phyloP scores from a whole-genome alignment of 805 yeast species.

The Saitoella complicata region DNA sequence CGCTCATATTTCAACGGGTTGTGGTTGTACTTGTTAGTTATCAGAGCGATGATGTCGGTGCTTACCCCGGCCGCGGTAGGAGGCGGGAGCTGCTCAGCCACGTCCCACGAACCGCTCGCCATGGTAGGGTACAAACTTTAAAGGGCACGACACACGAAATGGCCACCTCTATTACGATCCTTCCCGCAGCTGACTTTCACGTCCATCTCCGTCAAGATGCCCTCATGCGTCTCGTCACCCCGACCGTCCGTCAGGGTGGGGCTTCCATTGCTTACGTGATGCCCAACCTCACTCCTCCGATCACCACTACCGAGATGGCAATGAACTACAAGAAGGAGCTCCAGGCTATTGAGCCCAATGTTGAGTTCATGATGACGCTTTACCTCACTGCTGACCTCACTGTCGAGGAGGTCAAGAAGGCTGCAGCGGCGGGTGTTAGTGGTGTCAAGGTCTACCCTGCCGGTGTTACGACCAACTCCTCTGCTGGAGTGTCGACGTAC shows the following conservation, averaged over 20 bases:
- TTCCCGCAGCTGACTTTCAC: slow-evolving; percentile 67
- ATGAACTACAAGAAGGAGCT: slow-evolving; percentile 49
- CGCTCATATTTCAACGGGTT: no score
- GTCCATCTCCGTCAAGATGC: slow-evolving; percentile 89
- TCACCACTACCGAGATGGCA: slow-evolving; percentile 61
- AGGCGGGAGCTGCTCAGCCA: no score
- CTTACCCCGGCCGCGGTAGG: no score
- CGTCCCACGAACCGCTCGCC: no score
- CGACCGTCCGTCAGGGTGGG: slow-evolving; percentile 84
- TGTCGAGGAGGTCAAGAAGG: slow-evolving; percentile 69
- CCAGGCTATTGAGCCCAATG: slow-evolving; percentile 52
- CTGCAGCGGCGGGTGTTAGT: slow-evolving; percentile 47
- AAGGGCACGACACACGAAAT: neutral
- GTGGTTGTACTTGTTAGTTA: no score
- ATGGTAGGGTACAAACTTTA: no score
- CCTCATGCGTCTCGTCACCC: slow-evolving; percentile 85
- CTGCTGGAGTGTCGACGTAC: slow-evolving; percentile 80
- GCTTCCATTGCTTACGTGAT: slow-evolving; percentile 78
- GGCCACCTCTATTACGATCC: slow-evolving; percentile 13
- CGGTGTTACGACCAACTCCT: slow-evolving; percentile 97
- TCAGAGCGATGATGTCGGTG: no score
- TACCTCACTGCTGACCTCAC: slow-evolving; percentile 66
- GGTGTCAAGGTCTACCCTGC: slow-evolving; percentile 98
- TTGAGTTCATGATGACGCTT: slow-evolving; percentile 83
- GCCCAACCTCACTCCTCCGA: slow-evolving; percentile 93